Evolutionary conservation across 768 basidiomycete species (phyloP).

Genomic region (Cyathus striatus): DNA sequence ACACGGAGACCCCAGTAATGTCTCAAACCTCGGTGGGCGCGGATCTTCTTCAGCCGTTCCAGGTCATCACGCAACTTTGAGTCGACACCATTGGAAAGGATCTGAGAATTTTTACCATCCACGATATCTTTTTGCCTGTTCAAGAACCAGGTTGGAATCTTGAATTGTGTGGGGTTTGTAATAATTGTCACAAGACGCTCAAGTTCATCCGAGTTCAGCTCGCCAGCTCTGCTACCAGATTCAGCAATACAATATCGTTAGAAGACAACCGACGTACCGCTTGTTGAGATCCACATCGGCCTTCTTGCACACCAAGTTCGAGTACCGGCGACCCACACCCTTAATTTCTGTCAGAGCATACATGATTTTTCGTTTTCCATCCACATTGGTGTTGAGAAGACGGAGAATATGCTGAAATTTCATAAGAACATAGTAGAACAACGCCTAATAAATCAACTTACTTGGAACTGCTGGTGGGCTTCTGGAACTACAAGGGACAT

Average conservation of each 20-base stretch:
- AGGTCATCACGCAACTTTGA: conserved; percentile 98
- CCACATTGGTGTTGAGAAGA: conserved; percentile 99
- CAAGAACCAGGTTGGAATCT: conserved; percentile 98
- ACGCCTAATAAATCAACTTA: conserved; percentile 21
- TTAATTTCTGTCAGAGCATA: conserved; percentile 99
- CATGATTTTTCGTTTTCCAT: conserved; percentile 99
- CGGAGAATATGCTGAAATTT: conserved; percentile 87
- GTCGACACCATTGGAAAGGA: conserved; percentile 94
- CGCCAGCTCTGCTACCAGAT: neutral
- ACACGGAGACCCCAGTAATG: conserved; percentile 95
- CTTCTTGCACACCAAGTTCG: conserved; percentile 99
- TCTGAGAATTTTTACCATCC: conserved; percentile 95
- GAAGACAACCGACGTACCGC: conserved; percentile 55
- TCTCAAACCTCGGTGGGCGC: conserved; percentile 89
- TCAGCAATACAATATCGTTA: neutral
- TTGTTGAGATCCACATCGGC: conserved; percentile 98
- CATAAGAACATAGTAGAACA: conserved; percentile 1
- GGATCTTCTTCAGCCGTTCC: conserved; percentile 98
- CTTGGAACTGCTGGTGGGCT: conserved; percentile 93
- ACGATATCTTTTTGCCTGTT: conserved; percentile 99
- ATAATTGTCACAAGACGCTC: conserved; percentile 99
- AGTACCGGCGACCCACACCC: conserved; percentile 98
- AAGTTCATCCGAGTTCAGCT: conserved; percentile 49
- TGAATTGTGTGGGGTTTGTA: conserved; percentile 99
- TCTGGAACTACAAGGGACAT: conserved; percentile 99